Conservation (phyloP, 257 asterid species). For the Agastache rugosa region DNA sequence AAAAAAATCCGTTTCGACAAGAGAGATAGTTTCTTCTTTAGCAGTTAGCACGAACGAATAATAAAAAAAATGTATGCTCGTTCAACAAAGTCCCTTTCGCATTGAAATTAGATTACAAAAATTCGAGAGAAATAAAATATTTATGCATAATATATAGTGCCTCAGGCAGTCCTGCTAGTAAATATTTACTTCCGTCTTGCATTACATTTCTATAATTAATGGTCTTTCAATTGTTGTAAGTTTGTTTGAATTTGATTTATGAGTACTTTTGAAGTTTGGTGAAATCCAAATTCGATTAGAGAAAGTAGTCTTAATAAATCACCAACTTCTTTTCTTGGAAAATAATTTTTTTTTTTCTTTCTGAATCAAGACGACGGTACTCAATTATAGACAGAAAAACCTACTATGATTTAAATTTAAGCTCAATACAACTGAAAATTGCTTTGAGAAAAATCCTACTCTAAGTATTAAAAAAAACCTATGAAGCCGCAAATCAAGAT, state of each 20-base stretch:
- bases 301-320: not conserved
- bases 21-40: too few species aligned
- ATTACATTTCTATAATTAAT: not conserved
- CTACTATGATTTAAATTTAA: not conserved
- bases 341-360: too few species aligned
- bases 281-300: not conserved
- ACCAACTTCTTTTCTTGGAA: not conserved
- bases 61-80: too few species aligned
- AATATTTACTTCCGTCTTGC: too few species aligned
- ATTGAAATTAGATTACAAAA: too few species aligned
- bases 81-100: too few species aligned
- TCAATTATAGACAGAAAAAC: not conserved
- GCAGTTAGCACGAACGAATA: too few species aligned
- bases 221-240: not conserved
- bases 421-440: not conserved
- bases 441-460: not conserved
- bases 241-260: not conserved
- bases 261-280: not conserved
- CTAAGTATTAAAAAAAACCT: constrained; percentile 5
- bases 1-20: too few species aligned
- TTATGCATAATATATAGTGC: too few species aligned
- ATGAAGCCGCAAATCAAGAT: constrained; percentile 35
- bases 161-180: too few species aligned
- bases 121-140: too few species aligned
- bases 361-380: too few species aligned